A percentile compares a stretch with the other conserved stretches of the same genome.
phyloP scores from a whole-genome alignment of 257 asterid genomes.

The Fraxinus anomala region DNA sequence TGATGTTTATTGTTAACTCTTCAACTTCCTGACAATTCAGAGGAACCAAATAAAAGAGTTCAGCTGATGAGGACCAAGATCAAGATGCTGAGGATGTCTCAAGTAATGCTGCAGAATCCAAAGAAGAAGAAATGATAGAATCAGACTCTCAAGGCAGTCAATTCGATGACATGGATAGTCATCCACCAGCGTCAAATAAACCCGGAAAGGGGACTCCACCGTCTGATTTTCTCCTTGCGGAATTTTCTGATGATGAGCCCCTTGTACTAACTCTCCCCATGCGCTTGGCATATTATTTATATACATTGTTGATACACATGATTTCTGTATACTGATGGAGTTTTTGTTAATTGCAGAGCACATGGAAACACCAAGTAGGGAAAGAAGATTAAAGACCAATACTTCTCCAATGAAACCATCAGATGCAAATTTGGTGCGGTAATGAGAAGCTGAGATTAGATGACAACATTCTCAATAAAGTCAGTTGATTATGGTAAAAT shows the following conservation, averaged over 20 bases:
- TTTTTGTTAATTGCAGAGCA: constrained; percentile 55
- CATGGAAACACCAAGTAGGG: constrained; percentile 73
- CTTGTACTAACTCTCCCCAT: constrained; percentile 52
- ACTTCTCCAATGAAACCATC: constrained; percentile 5
- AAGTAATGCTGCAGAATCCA: constrained; percentile 46
- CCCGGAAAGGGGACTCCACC: constrained; percentile 34
- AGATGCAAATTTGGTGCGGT: constrained; percentile 4
- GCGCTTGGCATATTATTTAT: not conserved
- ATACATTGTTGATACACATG: not conserved
- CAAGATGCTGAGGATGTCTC: constrained; percentile 44
- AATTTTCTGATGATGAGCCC: constrained; percentile 80
- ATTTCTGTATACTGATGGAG: constrained; percentile 14
- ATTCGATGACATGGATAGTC: constrained; percentile 30
- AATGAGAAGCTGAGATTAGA: not conserved
- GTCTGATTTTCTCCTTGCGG: constrained; percentile 46
- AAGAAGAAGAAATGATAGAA: constrained; percentile 33
- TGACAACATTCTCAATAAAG: not conserved
- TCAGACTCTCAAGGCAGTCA: constrained; percentile 50
- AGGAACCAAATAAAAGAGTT: constrained; percentile 37
- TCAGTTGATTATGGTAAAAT: not conserved
- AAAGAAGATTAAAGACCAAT: constrained; percentile 18
- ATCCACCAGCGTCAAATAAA: constrained; percentile 25
- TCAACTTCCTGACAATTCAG: constrained; percentile 33
- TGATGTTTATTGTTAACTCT: constrained; percentile 9
- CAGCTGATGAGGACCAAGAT: too few species aligned